A percentile compares a stretch with the other conserved stretches of the same genome.
Evolutionary conservation across 2,329 filamentous ascomycete species (phyloP).

Genomic region (Pleoardoris graminearum): DNA sequence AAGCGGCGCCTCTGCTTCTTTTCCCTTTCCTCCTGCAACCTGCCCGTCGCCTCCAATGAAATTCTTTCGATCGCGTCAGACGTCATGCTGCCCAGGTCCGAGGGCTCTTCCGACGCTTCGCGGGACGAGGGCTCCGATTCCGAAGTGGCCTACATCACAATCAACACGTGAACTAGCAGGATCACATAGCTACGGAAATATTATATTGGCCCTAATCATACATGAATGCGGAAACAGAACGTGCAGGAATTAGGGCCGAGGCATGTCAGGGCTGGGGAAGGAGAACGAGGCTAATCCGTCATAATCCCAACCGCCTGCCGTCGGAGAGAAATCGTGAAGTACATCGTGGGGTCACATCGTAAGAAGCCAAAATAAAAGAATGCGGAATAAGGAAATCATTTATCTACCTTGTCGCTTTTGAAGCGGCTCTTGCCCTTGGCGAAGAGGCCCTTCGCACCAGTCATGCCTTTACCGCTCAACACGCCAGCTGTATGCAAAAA

Average conservation of each 20-base stretch:
- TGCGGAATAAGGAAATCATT: slow-evolving; percentile 62
- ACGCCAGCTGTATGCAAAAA: slow-evolving; percentile 80
- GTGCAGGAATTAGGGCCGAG: slow-evolving; percentile 26
- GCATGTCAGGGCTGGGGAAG: slow-evolving; percentile 22
- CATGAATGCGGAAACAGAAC: slow-evolving; percentile 16
- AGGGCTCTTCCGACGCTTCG: slow-evolving; percentile 37
- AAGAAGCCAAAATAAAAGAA: slow-evolving; percentile 16
- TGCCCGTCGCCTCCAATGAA: slow-evolving; percentile 12
- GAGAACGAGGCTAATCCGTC: slow-evolving; percentile 21
- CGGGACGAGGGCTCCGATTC: slow-evolving; percentile 33
- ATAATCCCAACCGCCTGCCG: slow-evolving; percentile 12
- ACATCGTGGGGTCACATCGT: slow-evolving; percentile 14
- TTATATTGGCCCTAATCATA: slow-evolving; percentile 26
- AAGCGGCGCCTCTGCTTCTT: slow-evolving; percentile 35
- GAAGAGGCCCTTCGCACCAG: slow-evolving; percentile 87
- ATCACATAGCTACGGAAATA: slow-evolving; percentile 32
- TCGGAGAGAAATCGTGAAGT: slow-evolving; percentile 12
- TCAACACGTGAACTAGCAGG: slow-evolving; percentile 36
- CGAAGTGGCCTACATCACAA: slow-evolving; percentile 37
- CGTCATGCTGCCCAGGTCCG: slow-evolving; percentile 1
- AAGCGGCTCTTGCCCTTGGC: slow-evolving; percentile 90
- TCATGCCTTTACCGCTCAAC: slow-evolving; percentile 69
- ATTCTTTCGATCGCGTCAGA: slow-evolving; percentile 7
- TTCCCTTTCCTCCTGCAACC: slow-evolving; percentile 27
- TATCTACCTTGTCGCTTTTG: slow-evolving; percentile 81